phyloP scores from a whole-genome alignment of 345 rosid genomes.

The Pugionium dolabratum region DNA sequence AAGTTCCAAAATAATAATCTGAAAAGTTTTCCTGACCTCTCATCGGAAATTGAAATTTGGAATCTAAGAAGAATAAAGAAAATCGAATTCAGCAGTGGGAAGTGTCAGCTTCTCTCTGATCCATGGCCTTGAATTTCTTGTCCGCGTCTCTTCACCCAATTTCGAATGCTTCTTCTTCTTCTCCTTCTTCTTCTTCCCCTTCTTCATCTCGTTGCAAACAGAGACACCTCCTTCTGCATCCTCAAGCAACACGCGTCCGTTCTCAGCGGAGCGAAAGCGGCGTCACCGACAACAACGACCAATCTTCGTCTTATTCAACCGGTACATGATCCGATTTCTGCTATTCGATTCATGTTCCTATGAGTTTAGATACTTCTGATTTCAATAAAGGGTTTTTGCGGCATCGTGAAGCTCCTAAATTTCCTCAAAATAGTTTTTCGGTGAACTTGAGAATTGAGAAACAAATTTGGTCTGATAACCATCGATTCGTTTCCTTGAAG shows the following conservation, averaged over 20 bases:
- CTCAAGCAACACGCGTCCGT: constrained; percentile 42
- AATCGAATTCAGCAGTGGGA: constrained; percentile 9
- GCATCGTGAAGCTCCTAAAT: neutral
- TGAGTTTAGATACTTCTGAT: neutral
- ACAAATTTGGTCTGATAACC: neutral
- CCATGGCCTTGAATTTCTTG: constrained; percentile 36
- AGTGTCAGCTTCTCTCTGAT: constrained; percentile 1
- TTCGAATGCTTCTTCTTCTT: constrained; percentile 18
- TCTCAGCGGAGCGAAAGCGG: constrained; percentile 47
- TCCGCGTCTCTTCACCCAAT: constrained; percentile 41
- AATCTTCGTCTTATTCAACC: constrained; percentile 42
- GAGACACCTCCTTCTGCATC: neutral
- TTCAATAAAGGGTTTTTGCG: neutral
- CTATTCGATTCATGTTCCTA: neutral
- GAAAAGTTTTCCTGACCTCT: constrained; percentile 29
- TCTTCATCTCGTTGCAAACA: constrained; percentile 26
- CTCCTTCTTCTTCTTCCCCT: too few relatives aligned
- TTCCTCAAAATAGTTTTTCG: neutral
- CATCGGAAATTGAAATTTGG: constrained; percentile 6
- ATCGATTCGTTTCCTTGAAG: constrained; percentile 38
- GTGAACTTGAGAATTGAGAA: neutral
- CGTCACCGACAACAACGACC: constrained; percentile 47
- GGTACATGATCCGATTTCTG: constrained; percentile 35
- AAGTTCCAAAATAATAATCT: neutral
- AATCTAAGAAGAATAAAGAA: constrained; percentile 2